These are phyloP conservation scores for Alopecurus myosuroides DNA, from an alignment of 176 grass and related monocot species.

Conservation along the genomic window DNA sequence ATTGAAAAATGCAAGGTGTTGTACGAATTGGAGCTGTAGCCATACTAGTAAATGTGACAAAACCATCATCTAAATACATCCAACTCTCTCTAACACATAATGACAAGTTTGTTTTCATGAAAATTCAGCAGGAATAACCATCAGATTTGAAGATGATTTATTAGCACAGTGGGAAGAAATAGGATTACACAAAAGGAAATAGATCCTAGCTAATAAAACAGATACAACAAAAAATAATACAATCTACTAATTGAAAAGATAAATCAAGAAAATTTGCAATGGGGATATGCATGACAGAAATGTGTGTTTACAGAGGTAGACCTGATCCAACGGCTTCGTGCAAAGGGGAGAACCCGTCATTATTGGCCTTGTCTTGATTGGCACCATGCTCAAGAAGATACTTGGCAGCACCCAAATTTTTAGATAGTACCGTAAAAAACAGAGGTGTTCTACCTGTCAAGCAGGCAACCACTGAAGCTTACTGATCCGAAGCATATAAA, in stretches of 20 bases:
- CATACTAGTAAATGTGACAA: background rate
- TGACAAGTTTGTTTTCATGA: background rate
- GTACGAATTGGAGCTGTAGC: background rate
- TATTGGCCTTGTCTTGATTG: background rate
- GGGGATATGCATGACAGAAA: background rate
- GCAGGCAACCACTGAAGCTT: background rate
- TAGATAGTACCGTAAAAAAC: background rate
- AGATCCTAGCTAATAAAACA: background rate
- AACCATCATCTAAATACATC: background rate
- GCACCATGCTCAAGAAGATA: constrained; percentile 10
- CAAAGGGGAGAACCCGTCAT: background rate
- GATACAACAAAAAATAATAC: background rate
- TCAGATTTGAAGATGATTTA: background rate
- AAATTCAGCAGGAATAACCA: background rate
- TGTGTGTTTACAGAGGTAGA: background rate
- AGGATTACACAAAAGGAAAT: background rate
- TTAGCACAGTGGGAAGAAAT: background rate
- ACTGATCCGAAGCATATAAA: background rate
- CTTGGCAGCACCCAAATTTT: background rate
- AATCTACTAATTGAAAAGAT: background rate
- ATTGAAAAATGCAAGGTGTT: background rate
- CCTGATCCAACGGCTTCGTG: background rate
- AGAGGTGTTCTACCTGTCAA: background rate
- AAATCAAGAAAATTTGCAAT: background rate
- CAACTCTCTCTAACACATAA: background rate